Evolutionary conservation across 164 flowering plant species (phyloP).

Genomic region (Kalanchoe fedtschenkoi): DNA sequence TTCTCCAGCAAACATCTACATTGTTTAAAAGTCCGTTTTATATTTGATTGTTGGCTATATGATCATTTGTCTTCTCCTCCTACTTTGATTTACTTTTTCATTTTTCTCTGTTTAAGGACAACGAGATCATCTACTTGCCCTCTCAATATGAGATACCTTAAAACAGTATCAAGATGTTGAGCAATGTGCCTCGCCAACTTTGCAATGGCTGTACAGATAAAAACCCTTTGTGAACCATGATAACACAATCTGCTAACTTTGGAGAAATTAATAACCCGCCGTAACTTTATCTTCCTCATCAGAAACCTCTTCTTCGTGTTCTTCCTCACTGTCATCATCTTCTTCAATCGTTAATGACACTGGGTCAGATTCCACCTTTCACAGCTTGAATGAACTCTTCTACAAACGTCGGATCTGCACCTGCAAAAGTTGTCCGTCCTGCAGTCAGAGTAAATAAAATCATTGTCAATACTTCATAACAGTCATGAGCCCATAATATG

Average conservation of each 20-base stretch:
- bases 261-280: background rate
- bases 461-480: too few species aligned
- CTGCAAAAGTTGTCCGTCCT: slow-evolving; percentile 69
- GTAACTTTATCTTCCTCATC: background rate
- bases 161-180: slow-evolving; percentile 2
- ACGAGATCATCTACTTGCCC: slow-evolving; percentile 60
- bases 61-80: too few species aligned
- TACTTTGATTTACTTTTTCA: too few species aligned
- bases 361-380: slow-evolving; percentile 55
- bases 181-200: background rate
- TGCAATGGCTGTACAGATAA: background rate
- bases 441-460: too few species aligned
- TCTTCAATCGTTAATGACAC: slow-evolving; percentile 18
- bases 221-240: background rate
- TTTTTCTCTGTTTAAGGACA: too few species aligned
- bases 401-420: slow-evolving; percentile 60
- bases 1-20: too few species aligned
- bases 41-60: too few species aligned
- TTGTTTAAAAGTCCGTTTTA: too few species aligned
- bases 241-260: background rate
- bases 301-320: slow-evolving; percentile 32
- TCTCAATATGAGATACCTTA: slow-evolving; percentile 22
- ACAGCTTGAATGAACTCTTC: slow-evolving; percentile 64
- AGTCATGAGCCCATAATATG: too few species aligned
- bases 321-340: slow-evolving; percentile 31